A percentile compares a stretch with the other conserved stretches of the same genome.
phyloP scores from a whole-genome alignment of 2,329 filamentous ascomycete genomes.

The Phialocephala subalpina region DNA sequence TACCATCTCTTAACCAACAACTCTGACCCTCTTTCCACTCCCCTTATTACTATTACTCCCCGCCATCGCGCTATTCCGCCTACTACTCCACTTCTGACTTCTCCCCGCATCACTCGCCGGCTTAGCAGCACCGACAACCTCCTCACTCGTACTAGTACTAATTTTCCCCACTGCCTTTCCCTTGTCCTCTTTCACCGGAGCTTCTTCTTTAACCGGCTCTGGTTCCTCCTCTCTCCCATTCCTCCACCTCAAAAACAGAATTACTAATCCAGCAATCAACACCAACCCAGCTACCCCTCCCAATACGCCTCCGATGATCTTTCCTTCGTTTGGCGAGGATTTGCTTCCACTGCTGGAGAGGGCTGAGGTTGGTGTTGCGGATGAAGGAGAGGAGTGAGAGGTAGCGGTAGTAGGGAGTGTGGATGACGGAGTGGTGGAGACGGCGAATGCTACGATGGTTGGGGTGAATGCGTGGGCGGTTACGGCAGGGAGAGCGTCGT shows the following conservation, averaged over 20 bases:
- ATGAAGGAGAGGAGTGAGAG: neutral
- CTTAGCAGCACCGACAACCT: neutral
- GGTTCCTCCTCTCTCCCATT: conserved; percentile 2
- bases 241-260: conserved; percentile 25
- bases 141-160: neutral
- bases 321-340: conserved; percentile 8
- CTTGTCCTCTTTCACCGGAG: neutral
- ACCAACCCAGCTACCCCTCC: conserved; percentile 22
- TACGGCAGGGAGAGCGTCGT: conserved; percentile 14
- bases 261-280: conserved; percentile 13
- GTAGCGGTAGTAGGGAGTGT: neutral
- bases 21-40: conserved; percentile 6
- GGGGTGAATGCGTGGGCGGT: conserved; percentile 23
- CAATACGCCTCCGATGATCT: conserved; percentile 29
- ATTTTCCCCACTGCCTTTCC: neutral
- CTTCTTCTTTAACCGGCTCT: neutral
- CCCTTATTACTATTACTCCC: neutral
- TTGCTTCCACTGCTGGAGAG: neutral
- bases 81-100: neutral
- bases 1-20: neutral
- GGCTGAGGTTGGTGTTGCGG: conserved; percentile 1
- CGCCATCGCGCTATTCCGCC: neutral
- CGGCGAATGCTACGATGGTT: conserved; percentile 20
- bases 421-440: conserved; percentile 10
- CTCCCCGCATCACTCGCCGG: neutral